Percentiles rank a stretch among this genome's conserved stretches.
phyloP scores from a whole-genome alignment of 768 basidiomycete species.

The Mrakia blollopis region DNA sequence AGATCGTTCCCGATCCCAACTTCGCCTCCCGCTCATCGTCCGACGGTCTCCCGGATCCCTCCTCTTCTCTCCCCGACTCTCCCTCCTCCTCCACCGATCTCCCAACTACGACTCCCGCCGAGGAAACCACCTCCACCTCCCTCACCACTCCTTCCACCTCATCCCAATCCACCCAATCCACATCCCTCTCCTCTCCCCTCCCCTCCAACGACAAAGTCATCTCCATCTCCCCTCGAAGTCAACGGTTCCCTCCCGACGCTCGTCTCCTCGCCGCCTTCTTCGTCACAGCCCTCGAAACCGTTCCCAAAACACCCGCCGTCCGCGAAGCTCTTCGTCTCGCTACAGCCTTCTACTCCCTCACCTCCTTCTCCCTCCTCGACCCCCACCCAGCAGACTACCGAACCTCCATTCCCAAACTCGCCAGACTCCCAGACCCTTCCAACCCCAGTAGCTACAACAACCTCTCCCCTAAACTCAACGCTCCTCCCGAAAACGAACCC shows the following conservation, averaged over 20 bases:
- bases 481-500: too few relatives aligned
- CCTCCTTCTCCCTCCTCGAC: constrained; percentile 3
- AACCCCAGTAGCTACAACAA: not conserved
- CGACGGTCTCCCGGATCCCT: not conserved
- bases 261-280: constrained; percentile 6
- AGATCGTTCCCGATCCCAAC: not conserved
- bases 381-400: constrained; percentile 12
- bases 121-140: not conserved
- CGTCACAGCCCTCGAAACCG: not conserved
- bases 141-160: not conserved
- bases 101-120: too few relatives aligned
- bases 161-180: not conserved
- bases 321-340: not conserved
- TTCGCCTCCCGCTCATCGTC: not conserved
- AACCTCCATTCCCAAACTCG: not conserved
- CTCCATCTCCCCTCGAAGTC: not conserved
- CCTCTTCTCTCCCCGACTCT: not conserved
- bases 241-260: constrained; percentile 1
- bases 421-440: not conserved
- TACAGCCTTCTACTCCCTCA: not conserved
- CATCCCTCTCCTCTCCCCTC: not conserved
- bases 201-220: not conserved
- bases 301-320: not conserved
- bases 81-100: not conserved
- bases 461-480: not conserved